phyloP scores from a whole-genome alignment of 345 rosid genomes.

The Populus alba region DNA sequence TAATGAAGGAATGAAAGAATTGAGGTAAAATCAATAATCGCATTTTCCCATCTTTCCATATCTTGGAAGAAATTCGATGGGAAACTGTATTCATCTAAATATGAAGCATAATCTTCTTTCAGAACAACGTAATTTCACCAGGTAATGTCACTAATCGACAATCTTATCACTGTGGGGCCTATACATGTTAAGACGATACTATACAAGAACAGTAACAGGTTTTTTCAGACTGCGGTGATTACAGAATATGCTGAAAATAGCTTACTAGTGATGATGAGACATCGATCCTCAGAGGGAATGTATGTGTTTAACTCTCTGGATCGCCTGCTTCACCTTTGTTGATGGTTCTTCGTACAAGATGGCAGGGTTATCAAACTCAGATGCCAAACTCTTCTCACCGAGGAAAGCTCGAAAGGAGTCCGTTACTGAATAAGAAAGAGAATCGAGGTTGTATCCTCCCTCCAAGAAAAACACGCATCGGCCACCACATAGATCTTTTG shows the following conservation, averaged over 20 bases:
- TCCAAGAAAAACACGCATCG: conserved; percentile 88
- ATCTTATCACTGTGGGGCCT: too few relatives aligned
- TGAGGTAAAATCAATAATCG: neutral
- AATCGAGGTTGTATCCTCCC: conserved; percentile 90
- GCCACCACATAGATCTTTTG: conserved; percentile 77
- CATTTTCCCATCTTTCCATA: neutral
- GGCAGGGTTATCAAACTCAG: conserved; percentile 74
- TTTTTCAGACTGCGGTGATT: too few relatives aligned
- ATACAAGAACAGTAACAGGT: neutral
- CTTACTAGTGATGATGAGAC: neutral
- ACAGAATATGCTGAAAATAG: too few relatives aligned
- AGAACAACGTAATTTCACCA: neutral
- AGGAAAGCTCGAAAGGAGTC: conserved; percentile 85
- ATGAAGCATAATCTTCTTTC: neutral
- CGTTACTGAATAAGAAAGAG: conserved; percentile 79
- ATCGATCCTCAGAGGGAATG: conserved; percentile 53
- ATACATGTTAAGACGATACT: neutral
- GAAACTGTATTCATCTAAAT: neutral
- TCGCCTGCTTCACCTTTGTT: conserved; percentile 64
- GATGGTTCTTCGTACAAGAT: conserved; percentile 82
- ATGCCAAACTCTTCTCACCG: conserved; percentile 72
- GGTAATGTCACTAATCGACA: neutral
- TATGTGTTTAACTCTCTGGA: conserved; percentile 59
- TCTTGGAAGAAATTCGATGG: neutral
- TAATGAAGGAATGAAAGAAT: too few relatives aligned